Percentiles rank a stretch among this genome's conserved stretches.
Evolutionary conservation across 257 asterid species (phyloP).

Genomic region (Jacaranda copaia): DNA sequence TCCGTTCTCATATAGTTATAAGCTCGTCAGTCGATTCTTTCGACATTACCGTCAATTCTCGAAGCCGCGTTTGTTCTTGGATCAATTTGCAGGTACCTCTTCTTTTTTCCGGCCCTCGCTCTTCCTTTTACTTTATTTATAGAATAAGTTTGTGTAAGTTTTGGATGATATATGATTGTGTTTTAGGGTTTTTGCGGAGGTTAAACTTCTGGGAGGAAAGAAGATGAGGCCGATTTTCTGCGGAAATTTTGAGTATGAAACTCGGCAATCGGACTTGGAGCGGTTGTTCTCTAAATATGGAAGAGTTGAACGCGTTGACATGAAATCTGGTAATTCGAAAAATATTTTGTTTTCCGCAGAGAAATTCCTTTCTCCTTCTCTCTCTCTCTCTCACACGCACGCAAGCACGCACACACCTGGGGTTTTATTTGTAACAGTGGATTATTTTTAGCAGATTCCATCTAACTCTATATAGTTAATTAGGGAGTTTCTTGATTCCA

Average conservation of each 20-base stretch:
- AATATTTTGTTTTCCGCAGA: neutral
- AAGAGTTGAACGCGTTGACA: slow-evolving; percentile 82
- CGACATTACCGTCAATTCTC: neutral
- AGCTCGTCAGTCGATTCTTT: neutral
- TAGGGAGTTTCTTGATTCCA: neutral
- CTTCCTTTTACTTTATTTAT: no score
- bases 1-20: neutral
- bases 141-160: neutral
- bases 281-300: slow-evolving; percentile 85
- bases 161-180: neutral
- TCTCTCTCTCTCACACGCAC: no score
- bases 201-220: neutral
- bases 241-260: slow-evolving; percentile 84
- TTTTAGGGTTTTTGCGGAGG: neutral
- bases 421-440: neutral
- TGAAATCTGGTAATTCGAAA: slow-evolving; percentile 73
- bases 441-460: neutral
- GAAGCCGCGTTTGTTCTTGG: neutral
- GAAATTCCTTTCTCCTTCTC: neutral
- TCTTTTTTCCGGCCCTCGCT: neutral
- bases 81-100: neutral
- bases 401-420: no score
- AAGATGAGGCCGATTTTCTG: slow-evolving; percentile 84
- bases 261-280: slow-evolving; percentile 89
- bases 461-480: neutral